phyloP scores from a whole-genome alignment of 495 filamentous ascomycete genomes.

The Thozetella sp. region DNA sequence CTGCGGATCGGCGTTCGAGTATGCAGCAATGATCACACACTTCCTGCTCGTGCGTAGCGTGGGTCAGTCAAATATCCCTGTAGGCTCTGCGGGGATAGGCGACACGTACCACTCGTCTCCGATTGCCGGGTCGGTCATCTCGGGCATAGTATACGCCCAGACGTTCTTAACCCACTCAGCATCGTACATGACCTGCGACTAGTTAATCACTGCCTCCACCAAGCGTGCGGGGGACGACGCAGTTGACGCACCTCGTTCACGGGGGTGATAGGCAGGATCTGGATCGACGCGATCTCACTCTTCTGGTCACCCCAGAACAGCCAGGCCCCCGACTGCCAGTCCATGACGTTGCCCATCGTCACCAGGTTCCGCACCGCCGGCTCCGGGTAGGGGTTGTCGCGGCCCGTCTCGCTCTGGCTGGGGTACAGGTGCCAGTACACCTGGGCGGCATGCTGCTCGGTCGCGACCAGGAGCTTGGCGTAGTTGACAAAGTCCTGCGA shows the following conservation, averaged over 20 bases:
- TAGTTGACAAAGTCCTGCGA: conserved; percentile 13
- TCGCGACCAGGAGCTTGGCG: conserved; percentile 8
- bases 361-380: conserved; percentile 12
- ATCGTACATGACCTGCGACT: conserved; percentile 5
- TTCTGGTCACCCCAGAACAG: conserved; percentile 9
- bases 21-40: conserved; percentile 10
- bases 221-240: neutral
- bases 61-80: neutral
- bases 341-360: conserved; percentile 10
- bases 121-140: conserved; percentile 7
- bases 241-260: conserved; percentile 8
- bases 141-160: conserved; percentile 6
- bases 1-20: conserved; percentile 9
- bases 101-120: conserved; percentile 8
- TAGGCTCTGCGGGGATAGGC: neutral
- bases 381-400: conserved; percentile 12
- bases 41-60: neutral
- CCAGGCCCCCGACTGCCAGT: conserved; percentile 13
- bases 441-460: conserved; percentile 9
- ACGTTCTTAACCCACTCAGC: conserved; percentile 10
- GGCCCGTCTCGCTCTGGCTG: conserved; percentile 4
- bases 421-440: conserved; percentile 13
- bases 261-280: conserved; percentile 8
- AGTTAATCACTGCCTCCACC: neutral
- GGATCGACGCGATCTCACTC: conserved; percentile 10